A percentile compares a stretch with the other conserved stretches of the same genome.
Evolutionary conservation across 2,329 filamentous ascomycete species (phyloP).

Genomic region (Colletotrichum endophyticum): DNA sequence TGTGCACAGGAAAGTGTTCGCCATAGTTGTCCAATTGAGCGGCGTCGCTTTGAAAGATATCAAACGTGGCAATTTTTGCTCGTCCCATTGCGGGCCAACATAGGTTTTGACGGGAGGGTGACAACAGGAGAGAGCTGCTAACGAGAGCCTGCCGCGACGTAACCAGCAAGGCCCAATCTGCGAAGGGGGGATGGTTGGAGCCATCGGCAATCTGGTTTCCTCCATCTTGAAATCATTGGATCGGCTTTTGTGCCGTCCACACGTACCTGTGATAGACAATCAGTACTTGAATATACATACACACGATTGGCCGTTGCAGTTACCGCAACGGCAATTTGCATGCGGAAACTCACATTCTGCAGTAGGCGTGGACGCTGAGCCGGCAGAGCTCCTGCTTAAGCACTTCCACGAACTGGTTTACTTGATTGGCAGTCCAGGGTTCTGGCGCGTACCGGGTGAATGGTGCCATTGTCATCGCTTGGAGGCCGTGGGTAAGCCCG

Average conservation of each 20-base stretch:
- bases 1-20: constrained; percentile 6
- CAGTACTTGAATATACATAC: neutral
- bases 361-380: constrained; percentile 73
- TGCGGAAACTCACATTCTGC: constrained; percentile 69
- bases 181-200: neutral
- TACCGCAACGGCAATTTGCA: neutral
- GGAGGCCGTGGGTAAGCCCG: constrained; percentile 73
- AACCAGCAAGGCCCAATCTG: neutral
- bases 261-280: constrained; percentile 16
- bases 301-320: neutral
- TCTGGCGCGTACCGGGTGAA: constrained; percentile 63
- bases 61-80: neutral
- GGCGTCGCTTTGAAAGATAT: neutral
- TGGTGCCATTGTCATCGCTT: constrained; percentile 75
- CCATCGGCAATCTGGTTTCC: neutral
- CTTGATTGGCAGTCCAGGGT: constrained; percentile 64
- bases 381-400: constrained; percentile 74
- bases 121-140: constrained; percentile 10
- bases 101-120: constrained; percentile 3
- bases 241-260: constrained; percentile 24
- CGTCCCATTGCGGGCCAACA: neutral
- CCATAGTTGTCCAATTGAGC: constrained; percentile 5
- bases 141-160: neutral
- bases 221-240: constrained; percentile 8
- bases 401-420: constrained; percentile 64